Conservation (phyloP, 352 stramenopile genomes). For the Phytophthora pisi region DNA sequence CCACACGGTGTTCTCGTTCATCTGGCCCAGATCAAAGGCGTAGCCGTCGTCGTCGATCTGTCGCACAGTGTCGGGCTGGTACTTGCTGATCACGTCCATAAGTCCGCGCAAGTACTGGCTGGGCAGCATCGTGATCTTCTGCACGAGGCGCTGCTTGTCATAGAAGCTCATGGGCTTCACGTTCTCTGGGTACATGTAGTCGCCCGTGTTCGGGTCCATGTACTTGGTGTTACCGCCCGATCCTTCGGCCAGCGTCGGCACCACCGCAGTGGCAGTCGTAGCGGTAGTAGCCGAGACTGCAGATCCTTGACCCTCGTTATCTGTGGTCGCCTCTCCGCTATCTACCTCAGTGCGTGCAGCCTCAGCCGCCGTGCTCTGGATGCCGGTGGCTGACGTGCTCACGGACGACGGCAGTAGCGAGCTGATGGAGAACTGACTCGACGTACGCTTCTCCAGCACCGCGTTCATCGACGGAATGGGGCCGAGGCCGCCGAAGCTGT, state of each 20-base stretch:
- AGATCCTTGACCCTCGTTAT: conserved; percentile 38
- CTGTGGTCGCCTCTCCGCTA: conserved; percentile 30
- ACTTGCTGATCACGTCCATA: conserved; percentile 91
- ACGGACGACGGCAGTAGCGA: conserved; percentile 61
- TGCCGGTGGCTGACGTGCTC: conserved; percentile 12
- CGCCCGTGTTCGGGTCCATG: conserved; percentile 62
- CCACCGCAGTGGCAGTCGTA: conserved; percentile 11
- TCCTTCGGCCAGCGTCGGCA: conserved; percentile 48
- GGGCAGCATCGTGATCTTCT: conserved; percentile 87
- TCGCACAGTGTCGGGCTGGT: conserved; percentile 84
- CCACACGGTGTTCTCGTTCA: conserved; percentile 91
- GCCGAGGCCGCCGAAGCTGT: conserved; percentile 65
- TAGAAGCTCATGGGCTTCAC: conserved; percentile 86
- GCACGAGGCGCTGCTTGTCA: conserved; percentile 84
- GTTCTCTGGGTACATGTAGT: conserved; percentile 88
- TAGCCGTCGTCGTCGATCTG: conserved; percentile 90
- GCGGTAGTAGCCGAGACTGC: neutral
- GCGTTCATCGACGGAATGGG: conserved; percentile 74
- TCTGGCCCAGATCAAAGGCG: conserved; percentile 84
- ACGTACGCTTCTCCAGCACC: conserved; percentile 76
- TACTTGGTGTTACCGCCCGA: conserved; percentile 78
- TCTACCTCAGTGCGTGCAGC: conserved; percentile 24
- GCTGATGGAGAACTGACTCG: conserved; percentile 79
- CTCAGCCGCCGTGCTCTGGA: conserved; percentile 11
- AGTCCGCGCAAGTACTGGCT: conserved; percentile 84